Percentiles rank a stretch among this genome's conserved stretches.
These are phyloP conservation scores for Zostera marina DNA, from an alignment of 116 monocot genomes.

Conservation along the genomic window DNA sequence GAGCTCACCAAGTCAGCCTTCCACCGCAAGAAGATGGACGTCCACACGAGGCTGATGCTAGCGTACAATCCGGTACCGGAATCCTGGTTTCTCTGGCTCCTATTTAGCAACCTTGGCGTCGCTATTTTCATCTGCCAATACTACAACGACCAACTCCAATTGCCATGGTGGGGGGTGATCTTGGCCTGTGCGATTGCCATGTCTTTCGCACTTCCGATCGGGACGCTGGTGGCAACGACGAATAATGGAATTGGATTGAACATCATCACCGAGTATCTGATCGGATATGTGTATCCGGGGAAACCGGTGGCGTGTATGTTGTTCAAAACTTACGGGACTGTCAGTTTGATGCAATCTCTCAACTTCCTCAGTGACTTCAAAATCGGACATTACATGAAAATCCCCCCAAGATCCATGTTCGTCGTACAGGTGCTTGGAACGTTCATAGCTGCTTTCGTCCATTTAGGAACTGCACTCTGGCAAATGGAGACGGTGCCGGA, in stretches of 20 bases:
- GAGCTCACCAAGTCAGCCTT: constrained; percentile 37
- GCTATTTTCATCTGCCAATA: constrained; percentile 51
- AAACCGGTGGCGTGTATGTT: constrained; percentile 77
- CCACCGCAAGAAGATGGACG: constrained; percentile 56
- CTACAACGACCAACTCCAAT: constrained; percentile 65
- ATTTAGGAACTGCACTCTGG: constrained; percentile 65
- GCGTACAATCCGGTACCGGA: constrained; percentile 72
- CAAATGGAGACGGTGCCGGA: constrained; percentile 55
- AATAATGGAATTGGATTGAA: constrained; percentile 91
- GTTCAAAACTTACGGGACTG: constrained; percentile 90
- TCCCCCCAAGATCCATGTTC: constrained; percentile 94
- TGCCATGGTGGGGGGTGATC: constrained; percentile 83
- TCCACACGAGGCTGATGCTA: constrained; percentile 81
- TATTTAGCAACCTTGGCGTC: constrained; percentile 18
- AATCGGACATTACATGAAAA: constrained; percentile 98
- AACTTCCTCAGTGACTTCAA: constrained; percentile 87
- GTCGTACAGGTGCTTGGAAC: constrained; percentile 81
- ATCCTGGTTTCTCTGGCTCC: constrained; percentile 65
- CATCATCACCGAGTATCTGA: constrained; percentile 80
- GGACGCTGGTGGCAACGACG: constrained; percentile 87
- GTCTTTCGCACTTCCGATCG: constrained; percentile 79
- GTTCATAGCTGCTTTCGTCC: constrained; percentile 61
- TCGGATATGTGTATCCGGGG: constrained; percentile 72
- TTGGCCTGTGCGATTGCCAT: constrained; percentile 79
- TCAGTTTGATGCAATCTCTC: constrained; percentile 90